Base-by-base conservation (phyloP, 805 yeast genomes). In the Hanseniaspora pseudoguilliermondii region DNA sequence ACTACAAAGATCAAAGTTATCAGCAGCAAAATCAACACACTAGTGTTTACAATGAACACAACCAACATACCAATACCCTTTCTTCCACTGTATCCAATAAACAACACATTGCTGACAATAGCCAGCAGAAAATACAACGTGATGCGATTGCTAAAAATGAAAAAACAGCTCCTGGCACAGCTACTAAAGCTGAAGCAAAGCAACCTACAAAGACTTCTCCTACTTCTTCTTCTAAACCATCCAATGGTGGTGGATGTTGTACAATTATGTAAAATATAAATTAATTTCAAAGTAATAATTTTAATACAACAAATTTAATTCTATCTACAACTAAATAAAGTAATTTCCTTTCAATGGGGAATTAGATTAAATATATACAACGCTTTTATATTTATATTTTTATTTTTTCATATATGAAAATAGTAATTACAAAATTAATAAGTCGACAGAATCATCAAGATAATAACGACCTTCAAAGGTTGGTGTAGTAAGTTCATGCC, bases 201-300 rank as follows among this genome's bases (percentile, higher is more conserved):
- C 34, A 46, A 15, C 42, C 43, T 47, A 18, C 54, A 49, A 51
- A 39, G 15, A 51, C 47, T 13, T 18, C 44, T 38, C 23, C 41
- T 16, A 11, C 54, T 15, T 15, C 54, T 25, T n/a, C 23, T n/a
- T 20, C 44, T 23, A 38, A 39, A 18, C 43, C 49, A 43, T 43
- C 46, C 16, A 38, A 39, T 38, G 56, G 48, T 16, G 57, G 60
- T 29, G 59, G 60, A 5, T 60, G 62, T 47, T 60, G 62, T 47
- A 54, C 53, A 35, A 55, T 60, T 47, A 54, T 44, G 57, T 47
- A 46, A 34, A 34, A 21, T 10, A 21, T 13, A 20, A 16, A 10
- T 27, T 23, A 16, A 18, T 21, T 5, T 44, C 23, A 15, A 23
- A 36, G 15, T 16, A 35, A 27, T 27, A 27, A 27, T 7, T 27